phyloP scores from a whole-genome alignment of 2,329 filamentous ascomycete genomes.

The Emergomyces pasteurianus region DNA sequence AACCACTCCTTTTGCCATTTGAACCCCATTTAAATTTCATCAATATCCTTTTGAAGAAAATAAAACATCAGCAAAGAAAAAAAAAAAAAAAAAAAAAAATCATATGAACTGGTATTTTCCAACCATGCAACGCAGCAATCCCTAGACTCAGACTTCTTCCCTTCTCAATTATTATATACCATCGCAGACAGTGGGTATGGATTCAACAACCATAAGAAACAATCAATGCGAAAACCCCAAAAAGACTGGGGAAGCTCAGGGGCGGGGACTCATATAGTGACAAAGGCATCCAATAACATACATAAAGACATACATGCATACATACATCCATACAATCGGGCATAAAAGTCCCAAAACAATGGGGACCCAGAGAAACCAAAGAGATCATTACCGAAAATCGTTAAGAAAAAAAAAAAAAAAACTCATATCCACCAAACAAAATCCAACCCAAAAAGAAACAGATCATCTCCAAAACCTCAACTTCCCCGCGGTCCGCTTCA shows the following conservation, averaged over 20 bases:
- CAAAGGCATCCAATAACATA: neutral
- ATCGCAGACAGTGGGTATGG: too few relatives aligned
- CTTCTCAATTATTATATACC: too few relatives aligned
- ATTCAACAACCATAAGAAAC: too few relatives aligned
- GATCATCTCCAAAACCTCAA: slow-evolving; percentile 31
- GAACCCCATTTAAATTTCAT: neutral
- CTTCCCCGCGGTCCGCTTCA: slow-evolving; percentile 22
- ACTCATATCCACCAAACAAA: neutral
- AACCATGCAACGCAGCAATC: too few relatives aligned
- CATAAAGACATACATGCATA: neutral
- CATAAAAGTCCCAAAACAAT: neutral
- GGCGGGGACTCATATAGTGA: too few relatives aligned
- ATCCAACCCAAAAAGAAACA: neutral
- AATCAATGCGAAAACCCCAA: too few relatives aligned
- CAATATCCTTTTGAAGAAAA: neutral
- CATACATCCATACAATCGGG: neutral
- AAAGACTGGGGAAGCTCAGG: too few relatives aligned
- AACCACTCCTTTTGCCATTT: neutral
- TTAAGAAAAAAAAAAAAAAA: neutral
- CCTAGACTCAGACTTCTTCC: too few relatives aligned
- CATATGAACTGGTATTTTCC: too few relatives aligned
- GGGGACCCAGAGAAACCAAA: too few relatives aligned
- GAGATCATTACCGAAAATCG: neutral
- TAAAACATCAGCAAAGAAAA: too few relatives aligned
- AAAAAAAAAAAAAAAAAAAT: too few relatives aligned